These are phyloP conservation scores for Diaporthe batatas DNA, from an alignment of 2,329 filamentous ascomycete genomes.

Conservation along the genomic window DNA sequence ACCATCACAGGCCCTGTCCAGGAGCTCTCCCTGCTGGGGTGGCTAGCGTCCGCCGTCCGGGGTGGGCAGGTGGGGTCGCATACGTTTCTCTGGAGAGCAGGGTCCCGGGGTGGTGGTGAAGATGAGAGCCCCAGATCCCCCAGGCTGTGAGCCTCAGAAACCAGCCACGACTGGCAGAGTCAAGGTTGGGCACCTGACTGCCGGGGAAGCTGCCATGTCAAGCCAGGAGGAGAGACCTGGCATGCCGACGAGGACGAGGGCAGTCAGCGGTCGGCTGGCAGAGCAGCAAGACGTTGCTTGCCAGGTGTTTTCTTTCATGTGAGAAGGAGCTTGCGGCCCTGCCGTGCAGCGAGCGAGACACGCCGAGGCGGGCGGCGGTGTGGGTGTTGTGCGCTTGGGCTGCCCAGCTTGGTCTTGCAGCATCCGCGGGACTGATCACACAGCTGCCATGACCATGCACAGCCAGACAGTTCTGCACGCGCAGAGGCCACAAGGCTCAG, in stretches of 20 bases:
- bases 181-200: not conserved
- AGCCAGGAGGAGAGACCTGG: not conserved
- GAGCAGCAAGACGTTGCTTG: too few species aligned
- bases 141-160: conserved; percentile 21
- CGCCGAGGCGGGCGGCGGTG: conserved; percentile 39
- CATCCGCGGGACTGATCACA: conserved; percentile 32
- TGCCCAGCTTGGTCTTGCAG: conserved; percentile 38
- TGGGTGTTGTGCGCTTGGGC: conserved; percentile 38
- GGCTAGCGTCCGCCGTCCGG: conserved; percentile 22
- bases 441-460: conserved; percentile 31
- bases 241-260: not conserved
- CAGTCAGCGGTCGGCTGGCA: not conserved
- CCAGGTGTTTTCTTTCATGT: conserved; percentile 5
- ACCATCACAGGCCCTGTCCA: conserved; percentile 24
- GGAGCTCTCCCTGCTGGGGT: conserved; percentile 33
- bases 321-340: conserved; percentile 10
- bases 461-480: conserved; percentile 4
- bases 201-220: not conserved
- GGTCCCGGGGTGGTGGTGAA: not conserved
- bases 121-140: conserved; percentile 4
- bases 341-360: conserved; percentile 30
- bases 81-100: conserved; percentile 32
- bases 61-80: conserved; percentile 20
- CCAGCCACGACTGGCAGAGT: conserved; percentile 7
- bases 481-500: conserved; percentile 14